Evolutionary conservation across 1,139 yeast genomes (phyloP).

Genomic region (Yarrowia galli): DNA sequence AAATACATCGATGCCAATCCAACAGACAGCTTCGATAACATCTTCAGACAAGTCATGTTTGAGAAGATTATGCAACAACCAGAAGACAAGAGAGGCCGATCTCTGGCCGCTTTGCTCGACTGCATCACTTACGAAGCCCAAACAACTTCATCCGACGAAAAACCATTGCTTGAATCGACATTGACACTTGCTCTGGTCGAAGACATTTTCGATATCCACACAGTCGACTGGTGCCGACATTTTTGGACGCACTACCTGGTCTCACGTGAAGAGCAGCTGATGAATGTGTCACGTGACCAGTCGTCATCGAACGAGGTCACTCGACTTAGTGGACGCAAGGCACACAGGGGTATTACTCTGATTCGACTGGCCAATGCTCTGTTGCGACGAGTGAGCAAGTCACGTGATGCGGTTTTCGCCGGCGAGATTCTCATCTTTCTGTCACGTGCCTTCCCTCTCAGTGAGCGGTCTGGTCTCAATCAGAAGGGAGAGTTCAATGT

Average conservation of each 20-base stretch:
- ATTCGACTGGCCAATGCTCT: slow-evolving; percentile 53
- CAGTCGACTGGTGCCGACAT: slow-evolving; percentile 50
- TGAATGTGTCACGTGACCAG: slow-evolving; percentile 10
- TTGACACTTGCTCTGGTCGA: slow-evolving; percentile 46
- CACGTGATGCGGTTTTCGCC: slow-evolving; percentile 51
- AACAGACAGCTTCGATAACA: slow-evolving; percentile 24
- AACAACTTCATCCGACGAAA: neutral
- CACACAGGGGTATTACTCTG: slow-evolving; percentile 53
- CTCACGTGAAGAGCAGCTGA: slow-evolving; percentile 45
- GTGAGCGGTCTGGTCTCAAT: slow-evolving; percentile 53
- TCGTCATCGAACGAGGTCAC: slow-evolving; percentile 1
- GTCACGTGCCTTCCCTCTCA: slow-evolving; percentile 52
- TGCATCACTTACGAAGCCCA: slow-evolving; percentile 20
- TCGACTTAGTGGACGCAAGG: slow-evolving; percentile 48
- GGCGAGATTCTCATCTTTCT: slow-evolving; percentile 52
- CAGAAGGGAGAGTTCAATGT: slow-evolving; percentile 52
- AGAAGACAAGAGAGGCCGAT: slow-evolving; percentile 4
- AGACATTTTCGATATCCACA: slow-evolving; percentile 51
- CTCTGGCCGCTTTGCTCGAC: slow-evolving; percentile 11
- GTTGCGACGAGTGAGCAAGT: slow-evolving; percentile 51
- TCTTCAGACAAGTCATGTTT: slow-evolving; percentile 17
- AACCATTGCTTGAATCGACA: slow-evolving; percentile 8
- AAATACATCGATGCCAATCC: slow-evolving; percentile 12
- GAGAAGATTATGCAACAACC: slow-evolving; percentile 10
- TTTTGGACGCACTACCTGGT: slow-evolving; percentile 52